Evolutionary conservation across 495 filamentous ascomycete species (phyloP).

Genomic region (Xylaria scruposa): DNA sequence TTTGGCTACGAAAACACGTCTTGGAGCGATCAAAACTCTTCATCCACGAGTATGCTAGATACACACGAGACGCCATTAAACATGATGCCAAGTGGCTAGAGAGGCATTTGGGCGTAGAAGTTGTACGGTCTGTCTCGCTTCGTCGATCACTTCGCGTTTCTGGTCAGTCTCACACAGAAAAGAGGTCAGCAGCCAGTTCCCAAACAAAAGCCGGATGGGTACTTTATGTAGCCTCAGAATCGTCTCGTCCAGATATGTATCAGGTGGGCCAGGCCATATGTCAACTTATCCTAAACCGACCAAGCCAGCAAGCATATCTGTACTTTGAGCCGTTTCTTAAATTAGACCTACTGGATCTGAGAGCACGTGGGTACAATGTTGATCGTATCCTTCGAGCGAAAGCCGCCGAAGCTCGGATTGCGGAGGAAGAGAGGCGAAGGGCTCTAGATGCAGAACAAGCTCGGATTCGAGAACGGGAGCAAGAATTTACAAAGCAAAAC

Average conservation of each 20-base stretch:
- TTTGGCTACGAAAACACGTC: slow-evolving; percentile 75
- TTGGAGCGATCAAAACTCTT: slow-evolving; percentile 88
- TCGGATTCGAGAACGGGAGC: slow-evolving; percentile 65
- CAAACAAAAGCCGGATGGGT: slow-evolving; percentile 42
- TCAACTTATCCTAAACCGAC: slow-evolving; percentile 77
- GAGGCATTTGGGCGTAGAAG: slow-evolving; percentile 78
- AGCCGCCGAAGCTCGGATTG: slow-evolving; percentile 82
- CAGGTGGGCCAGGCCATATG: slow-evolving; percentile 88
- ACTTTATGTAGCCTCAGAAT: slow-evolving; percentile 59
- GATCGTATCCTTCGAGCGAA: slow-evolving; percentile 86
- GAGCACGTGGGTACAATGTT: slow-evolving; percentile 89
- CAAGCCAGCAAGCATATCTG: slow-evolving; percentile 82
- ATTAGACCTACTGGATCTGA: slow-evolving; percentile 74
- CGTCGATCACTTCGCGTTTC: slow-evolving; percentile 74
- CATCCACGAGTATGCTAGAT: slow-evolving; percentile 70
- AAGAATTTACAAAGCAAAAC: slow-evolving; percentile 57
- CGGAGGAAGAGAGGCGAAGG: slow-evolving; percentile 78
- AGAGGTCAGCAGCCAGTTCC: slow-evolving; percentile 66
- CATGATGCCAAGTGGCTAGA: slow-evolving; percentile 90
- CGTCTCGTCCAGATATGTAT: slow-evolving; percentile 72
- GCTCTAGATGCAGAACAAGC: slow-evolving; percentile 77
- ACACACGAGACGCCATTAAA: slow-evolving; percentile 70
- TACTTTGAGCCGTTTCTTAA: slow-evolving; percentile 88
- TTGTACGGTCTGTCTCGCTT: slow-evolving; percentile 76
- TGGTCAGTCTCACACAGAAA: slow-evolving; percentile 68